Evolutionary conservation across 164 flowering plant genomes (phyloP).

Genomic region (Buxus sempervirens): DNA sequence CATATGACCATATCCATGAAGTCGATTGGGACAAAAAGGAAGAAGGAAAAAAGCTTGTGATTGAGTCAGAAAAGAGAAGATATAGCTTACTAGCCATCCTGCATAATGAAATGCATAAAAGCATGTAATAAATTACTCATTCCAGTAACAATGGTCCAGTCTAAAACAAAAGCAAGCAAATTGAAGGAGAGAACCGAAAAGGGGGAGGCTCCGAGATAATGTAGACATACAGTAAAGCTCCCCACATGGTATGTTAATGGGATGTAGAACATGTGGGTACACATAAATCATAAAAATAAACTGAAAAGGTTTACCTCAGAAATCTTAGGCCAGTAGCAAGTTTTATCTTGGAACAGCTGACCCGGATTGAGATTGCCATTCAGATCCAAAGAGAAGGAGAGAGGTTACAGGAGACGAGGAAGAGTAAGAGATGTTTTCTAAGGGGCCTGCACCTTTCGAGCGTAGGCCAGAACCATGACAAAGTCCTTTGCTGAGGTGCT

Average conservation of each 20-base stretch:
- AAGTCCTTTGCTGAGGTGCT: conserved; percentile 85
- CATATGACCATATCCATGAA: not conserved
- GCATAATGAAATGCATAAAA: not conserved
- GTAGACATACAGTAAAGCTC: not conserved
- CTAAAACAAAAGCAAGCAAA: too few species aligned
- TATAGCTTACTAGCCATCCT: not conserved
- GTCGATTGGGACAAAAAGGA: not conserved
- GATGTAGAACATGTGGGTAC: not conserved
- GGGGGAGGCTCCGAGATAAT: too few species aligned
- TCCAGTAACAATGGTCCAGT: too few species aligned
- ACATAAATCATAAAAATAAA: not conserved
- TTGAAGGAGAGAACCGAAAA: too few species aligned
- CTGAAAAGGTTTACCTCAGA: not conserved
- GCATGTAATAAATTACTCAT: not conserved
- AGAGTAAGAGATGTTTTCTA: conserved; percentile 3
- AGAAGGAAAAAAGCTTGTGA: too few species aligned
- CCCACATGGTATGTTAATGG: not conserved
- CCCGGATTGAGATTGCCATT: not conserved
- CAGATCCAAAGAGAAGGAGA: not conserved
- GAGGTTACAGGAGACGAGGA: not conserved
- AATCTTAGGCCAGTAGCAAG: not conserved
- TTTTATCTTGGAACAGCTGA: not conserved
- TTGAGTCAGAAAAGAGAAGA: not conserved
- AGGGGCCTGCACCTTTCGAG: conserved; percentile 33
- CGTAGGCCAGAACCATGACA: conserved; percentile 75